Base-by-base conservation (phyloP, 2,329 filamentous ascomycete genomes). In the Trichoderma endophyticum region DNA sequence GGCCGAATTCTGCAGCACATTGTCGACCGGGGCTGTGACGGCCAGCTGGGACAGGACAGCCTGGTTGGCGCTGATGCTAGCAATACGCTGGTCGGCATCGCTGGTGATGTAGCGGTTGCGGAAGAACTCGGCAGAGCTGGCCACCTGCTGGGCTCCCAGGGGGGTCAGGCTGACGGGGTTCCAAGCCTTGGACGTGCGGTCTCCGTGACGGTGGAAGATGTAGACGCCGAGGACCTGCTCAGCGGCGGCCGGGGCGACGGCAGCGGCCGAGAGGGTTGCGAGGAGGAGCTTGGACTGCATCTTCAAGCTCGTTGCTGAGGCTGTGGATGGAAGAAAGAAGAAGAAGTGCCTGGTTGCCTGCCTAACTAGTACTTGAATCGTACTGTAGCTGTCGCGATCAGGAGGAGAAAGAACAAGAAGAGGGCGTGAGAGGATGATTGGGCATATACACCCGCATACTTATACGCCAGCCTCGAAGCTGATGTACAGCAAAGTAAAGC, bases 191-290 rank as follows among this genome's bases (percentile, higher is more conserved):
- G 93, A 84, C 0, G 94, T 95, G 71, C 95, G 90, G 81, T 98
- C 95, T 72, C 95, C 95, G 83, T 98, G 95, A 60, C 95, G 92
- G 76, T 93, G 90, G 85, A 97, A 97, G 82, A 97, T 90, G 81
- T 95, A 96, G 60, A 91, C 90, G 67, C 94, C 94, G 18, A 97
- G 86, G 32, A 96, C 86, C 0, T 90, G 92, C 83, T 97, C 93
- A 24, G 83, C 83, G 73, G 76, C 60, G 80, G 78, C 61, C 63
- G 84, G 76, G 68, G 82, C 78, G 63, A 84, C 77, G 56, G 84
- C 80, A 73, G 84, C 74, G 56, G 76, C 73, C 36, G 73, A 72
- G 32, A 72, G 60, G n/a, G 66, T 39, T 59, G 77, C 75, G 72
- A 85, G 76, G 71, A 84, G 73, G 28, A 81, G 77, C 73, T 83